Percentiles rank a stretch among this genome's conserved stretches.
Conservation (phyloP, 345 rosid genomes). For the Balakata baccata region DNA sequence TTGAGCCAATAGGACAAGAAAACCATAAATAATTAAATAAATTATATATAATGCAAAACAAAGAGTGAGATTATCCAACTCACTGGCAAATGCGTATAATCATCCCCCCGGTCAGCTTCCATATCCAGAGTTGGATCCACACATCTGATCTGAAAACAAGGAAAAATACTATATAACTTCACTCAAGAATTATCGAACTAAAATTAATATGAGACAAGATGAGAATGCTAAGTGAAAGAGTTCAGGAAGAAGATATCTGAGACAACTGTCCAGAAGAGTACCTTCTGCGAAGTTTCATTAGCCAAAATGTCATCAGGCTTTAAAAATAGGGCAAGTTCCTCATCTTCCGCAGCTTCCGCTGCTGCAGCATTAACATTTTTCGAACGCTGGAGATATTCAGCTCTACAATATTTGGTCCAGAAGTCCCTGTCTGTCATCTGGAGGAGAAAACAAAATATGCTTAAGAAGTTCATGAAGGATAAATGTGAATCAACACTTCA, state of each 20-base stretch:
- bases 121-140: slow-evolving; percentile 95
- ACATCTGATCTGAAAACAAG: slow-evolving; percentile 60
- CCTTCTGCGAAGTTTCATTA: slow-evolving; percentile 73
- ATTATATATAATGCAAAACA: slow-evolving; percentile 9
- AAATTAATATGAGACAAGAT: slow-evolving; percentile 15
- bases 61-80: slow-evolving; percentile 17
- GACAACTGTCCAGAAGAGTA: slow-evolving; percentile 25
- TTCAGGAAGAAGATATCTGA: background rate
- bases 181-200: slow-evolving; percentile 4
- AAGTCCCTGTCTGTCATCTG: slow-evolving; percentile 92
- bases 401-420: slow-evolving; percentile 96
- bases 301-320: slow-evolving; percentile 89
- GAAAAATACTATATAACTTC: background rate
- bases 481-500: background rate
- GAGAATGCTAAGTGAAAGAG: background rate
- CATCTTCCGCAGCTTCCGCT: slow-evolving; percentile 99
- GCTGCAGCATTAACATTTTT: slow-evolving; percentile 68
- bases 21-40: background rate
- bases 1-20: too few species aligned
- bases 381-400: slow-evolving; percentile 80
- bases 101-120: slow-evolving; percentile 96
- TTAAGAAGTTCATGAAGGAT: background rate
- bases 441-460: slow-evolving; percentile 14
- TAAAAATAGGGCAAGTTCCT: slow-evolving; percentile 84
- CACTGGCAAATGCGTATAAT: slow-evolving; percentile 90